Conservation (phyloP, 306 rosid genomes). For the Dalbergia oliveri region DNA sequence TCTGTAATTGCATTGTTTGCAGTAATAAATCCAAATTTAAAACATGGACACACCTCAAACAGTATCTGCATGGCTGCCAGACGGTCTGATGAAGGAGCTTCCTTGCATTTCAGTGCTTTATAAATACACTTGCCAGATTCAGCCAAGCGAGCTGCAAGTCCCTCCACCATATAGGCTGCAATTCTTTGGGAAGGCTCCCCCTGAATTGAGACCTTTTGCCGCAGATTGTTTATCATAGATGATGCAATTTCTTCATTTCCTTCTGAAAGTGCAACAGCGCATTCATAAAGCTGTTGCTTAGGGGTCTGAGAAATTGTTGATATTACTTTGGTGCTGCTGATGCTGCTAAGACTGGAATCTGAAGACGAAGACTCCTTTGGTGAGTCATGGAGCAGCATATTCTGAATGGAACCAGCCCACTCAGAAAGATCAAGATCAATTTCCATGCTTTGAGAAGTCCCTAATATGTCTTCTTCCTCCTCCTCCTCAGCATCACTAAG, state of each 20-base stretch:
- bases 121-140: conserved; percentile 80
- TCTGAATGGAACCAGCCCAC: conserved; percentile 71
- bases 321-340: conserved; percentile 67
- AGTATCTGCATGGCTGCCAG: conserved; percentile 97
- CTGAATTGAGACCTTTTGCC: conserved; percentile 83
- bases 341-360: conserved; percentile 69
- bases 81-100: conserved; percentile 92
- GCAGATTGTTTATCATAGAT: conserved; percentile 71
- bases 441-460: conserved; percentile 72
- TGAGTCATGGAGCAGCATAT: conserved; percentile 63
- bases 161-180: conserved; percentile 99
- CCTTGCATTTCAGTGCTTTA: conserved; percentile 88
- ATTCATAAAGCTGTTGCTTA: conserved; percentile 73
- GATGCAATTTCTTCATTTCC: conserved; percentile 71
- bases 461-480: conserved; percentile 59
- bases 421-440: conserved; percentile 64
- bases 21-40: conserved; percentile 88
- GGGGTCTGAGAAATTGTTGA: conserved; percentile 59
- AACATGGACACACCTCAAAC: conserved; percentile 96
- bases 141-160: conserved; percentile 91
- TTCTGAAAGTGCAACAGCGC: conserved; percentile 82
- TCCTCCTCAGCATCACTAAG: conserved; percentile 71
- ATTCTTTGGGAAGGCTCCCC: conserved; percentile 98
- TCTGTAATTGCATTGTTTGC: conserved; percentile 90
- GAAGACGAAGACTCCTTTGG: conserved; percentile 80